Evolutionary conservation across 148 eudicot genomes (phyloP), one percentile per base, ranked within the genome.

Genomic region (Diospyros kaki): DNA sequence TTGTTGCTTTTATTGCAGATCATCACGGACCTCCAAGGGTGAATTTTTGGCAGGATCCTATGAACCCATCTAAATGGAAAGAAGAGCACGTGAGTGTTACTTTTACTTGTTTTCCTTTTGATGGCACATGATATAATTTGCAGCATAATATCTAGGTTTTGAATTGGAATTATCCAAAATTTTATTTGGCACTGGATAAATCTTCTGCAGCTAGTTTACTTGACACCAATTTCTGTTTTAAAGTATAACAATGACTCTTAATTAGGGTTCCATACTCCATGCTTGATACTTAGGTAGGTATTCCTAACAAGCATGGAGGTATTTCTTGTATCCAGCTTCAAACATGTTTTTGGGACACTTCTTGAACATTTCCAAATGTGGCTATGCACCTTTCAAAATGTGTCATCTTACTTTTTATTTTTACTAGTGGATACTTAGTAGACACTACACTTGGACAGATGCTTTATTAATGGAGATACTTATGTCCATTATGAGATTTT

Each of bases 1-100:
- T 74, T 8, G 4, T 53, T 75, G 61, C 14, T 55, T 48, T 48
- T 42, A 54, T 67, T 83, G 55, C 78, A 91, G 96, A 91, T 81
- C 91, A 82, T 70, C 84, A 83, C 28, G 88, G 85, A 44, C 80
- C 87, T 66, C 71, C 73, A 1, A 89, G 74, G 76, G 85, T 84
- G 71, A 82, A 84, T 73, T 84, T 73, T 71, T 89, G 92, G 92
- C n/a, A 84, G 53, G 92, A 84, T 14, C 89, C 92, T 15, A 56
- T 84, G 81, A 81, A 72, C 69, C 92, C 92, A 39, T 69, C 83
- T 7, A 81, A 60, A 46, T 89, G 92, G 89, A 89, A 89, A 76
- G 86, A 84, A 83, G 92, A 86, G 72, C 90, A 87, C 18, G 88
- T 87, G 62, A 85, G 90, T 75, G 73, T 76, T 28, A 28, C 50